Evolutionary conservation across 345 rosid genomes (phyloP), one percentile per base, ranked within the genome.

Genomic region (Tarenaya hassleriana): DNA sequence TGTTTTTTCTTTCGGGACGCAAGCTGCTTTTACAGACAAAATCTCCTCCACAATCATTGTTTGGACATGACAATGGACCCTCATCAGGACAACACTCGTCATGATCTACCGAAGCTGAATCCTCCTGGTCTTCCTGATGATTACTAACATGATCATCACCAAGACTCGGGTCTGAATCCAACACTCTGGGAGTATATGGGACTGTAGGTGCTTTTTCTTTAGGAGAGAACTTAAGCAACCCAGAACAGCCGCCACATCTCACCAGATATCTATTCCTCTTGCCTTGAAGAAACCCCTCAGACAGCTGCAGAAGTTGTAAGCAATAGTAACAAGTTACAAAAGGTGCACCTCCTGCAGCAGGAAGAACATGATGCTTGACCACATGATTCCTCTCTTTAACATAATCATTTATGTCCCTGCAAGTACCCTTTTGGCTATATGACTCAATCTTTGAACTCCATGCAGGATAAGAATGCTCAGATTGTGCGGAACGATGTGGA

Each of bases 311-410:
- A 50, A 60, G 72, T 34, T 54, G 72, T 53, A 68, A 64, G 75
- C 98, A 87, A 40, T 7, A 42, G 56, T 71, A 63, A 67, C 96
- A 91, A 59, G 80, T 61, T 50, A 76, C 40, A 47, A 91, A 69
- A 42, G 98, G 98, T 7, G 92, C 94, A 17, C 83, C 98, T 3
- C 96, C 96, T 5, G 75, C 87, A 7, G 74, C 54, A 42, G 96
- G 95, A 41, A 82, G 73, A 54, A 80, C 61, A 66, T 75, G 77
- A 38, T 80, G 73, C 77, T 76, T 83, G 29, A 61, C 72, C 48
- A 63, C 54, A 34, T 47, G 66, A 55, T 56, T 65, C 61, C 58
- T 72, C 59, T 75, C 79, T 64, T 52, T 75, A 24, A 19, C 32
- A 39, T 71, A 59, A 62, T 60, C 57, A 33, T 62, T 73, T 47